A percentile compares a stretch with the other conserved stretches of the same genome.
phyloP scores from a whole-genome alignment of 345 rosid species.

The Mallotus nudiflorus region DNA sequence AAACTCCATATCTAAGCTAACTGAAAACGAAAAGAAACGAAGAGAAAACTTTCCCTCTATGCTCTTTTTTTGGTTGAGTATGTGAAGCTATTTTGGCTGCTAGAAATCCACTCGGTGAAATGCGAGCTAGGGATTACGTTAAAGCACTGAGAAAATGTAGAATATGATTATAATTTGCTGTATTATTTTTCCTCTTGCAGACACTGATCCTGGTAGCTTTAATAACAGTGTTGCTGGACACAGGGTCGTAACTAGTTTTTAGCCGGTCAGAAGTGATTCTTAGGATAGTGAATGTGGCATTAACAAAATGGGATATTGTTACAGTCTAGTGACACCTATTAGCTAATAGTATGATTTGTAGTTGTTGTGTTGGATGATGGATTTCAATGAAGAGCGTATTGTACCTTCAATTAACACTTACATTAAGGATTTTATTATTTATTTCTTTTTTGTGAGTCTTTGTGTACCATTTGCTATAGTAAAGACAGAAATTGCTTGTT shows the following conservation, averaged over 20 bases:
- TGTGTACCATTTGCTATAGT: too few species aligned
- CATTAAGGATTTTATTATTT: not conserved
- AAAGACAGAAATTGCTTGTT: not conserved
- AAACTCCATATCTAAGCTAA: conserved; percentile 19
- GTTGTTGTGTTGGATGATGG: not conserved
- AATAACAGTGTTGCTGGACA: conserved; percentile 85
- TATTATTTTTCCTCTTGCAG: conserved; percentile 46
- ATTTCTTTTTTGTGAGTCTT: too few species aligned
- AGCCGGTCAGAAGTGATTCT: too few species aligned
- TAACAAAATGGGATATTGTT: not conserved
- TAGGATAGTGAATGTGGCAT: not conserved
- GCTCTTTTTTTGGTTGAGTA: too few species aligned
- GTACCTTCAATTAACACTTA: not conserved
- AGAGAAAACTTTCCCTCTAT: too few species aligned
- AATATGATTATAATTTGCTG: not conserved
- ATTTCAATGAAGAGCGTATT: not conserved
- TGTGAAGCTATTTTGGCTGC: too few species aligned
- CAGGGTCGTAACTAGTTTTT: conserved; percentile 50
- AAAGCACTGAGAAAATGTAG: not conserved
- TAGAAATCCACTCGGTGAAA: too few species aligned
- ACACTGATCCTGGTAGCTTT: conserved; percentile 78
- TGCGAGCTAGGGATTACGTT: too few species aligned
- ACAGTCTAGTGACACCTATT: not conserved
- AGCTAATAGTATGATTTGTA: not conserved
- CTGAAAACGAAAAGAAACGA: not conserved